Evolutionary conservation across 306 rosid species (phyloP), one percentile per base, ranked within the genome.

Genomic region (Castanea sativa): DNA sequence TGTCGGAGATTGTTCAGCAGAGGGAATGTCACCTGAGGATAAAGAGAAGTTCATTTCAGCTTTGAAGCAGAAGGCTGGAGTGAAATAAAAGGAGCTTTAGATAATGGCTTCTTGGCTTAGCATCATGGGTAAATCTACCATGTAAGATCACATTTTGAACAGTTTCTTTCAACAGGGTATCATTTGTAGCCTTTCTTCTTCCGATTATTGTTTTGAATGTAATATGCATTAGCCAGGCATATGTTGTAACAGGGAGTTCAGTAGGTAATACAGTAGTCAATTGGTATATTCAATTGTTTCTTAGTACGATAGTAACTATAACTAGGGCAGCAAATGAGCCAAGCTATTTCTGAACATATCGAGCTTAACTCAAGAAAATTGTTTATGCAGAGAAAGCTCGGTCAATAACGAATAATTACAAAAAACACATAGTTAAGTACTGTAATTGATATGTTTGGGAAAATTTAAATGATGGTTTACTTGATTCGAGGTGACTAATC

Each of bases 1-100:
- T 75, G 93, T 94, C 5, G 97, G 98, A 25, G 97, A 94, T 80
- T 94, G 97, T 87, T 92, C 97, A 12, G 70, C 94, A 0, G 93
- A 91, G 81, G 97, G 88, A 73, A 89, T 94, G 98, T 77, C 96
- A 19, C 81, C 91, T 0, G 91, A 82, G 1, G 97, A 88, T 16
- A 91, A 86, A 65, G 98, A 94, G 1, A 87, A 86, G 14, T 94
- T 94, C 88, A 87, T 92, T 77, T 78, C 86, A 21, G 85, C 69
- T 86, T 77, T 92, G 93, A 91, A 91, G 89, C 80, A 91, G 86
- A 88, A 72, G 70, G 92, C 89, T 73, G 96, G 81, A 76, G 53
- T 55, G 80, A 77, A 89, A 79, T 84, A 81, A 87, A 64, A 83
- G 78, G 51, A 43, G 76, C 64, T 49, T 18, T 19, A 71, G 38